phyloP scores from a whole-genome alignment of 1,139 yeast species.

The Yamadazyma trypodendri region DNA sequence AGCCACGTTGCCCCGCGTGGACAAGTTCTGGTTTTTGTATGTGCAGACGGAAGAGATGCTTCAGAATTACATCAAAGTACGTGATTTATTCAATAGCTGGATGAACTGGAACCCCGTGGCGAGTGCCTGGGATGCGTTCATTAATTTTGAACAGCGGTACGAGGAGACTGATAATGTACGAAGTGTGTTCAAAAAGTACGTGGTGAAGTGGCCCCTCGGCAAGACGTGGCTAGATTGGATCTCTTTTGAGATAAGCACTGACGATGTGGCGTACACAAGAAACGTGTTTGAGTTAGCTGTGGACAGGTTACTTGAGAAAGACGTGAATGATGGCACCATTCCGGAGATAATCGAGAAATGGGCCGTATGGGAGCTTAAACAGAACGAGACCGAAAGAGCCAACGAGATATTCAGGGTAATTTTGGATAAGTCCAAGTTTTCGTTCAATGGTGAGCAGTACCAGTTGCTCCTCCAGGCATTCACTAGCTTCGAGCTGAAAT shows the following conservation, averaged over 20 bases:
- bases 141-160: constrained; percentile 70
- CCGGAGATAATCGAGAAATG: constrained; percentile 42
- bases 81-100: constrained; percentile 80
- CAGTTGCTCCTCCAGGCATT: constrained; percentile 44
- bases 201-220: constrained; percentile 50
- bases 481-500: constrained; percentile 63
- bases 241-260: constrained; percentile 25
- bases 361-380: constrained; percentile 72
- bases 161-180: constrained; percentile 61
- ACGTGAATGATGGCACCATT: constrained; percentile 21
- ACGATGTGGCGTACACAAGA: constrained; percentile 33
- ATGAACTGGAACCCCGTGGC: constrained; percentile 66
- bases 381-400: constrained; percentile 65
- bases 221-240: constrained; percentile 62
- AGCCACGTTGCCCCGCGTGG: constrained; percentile 69
- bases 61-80: constrained; percentile 59
- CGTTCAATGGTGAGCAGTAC: constrained; percentile 44
- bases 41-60: constrained; percentile 81
- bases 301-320: constrained; percentile 44
- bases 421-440: constrained; percentile 24
- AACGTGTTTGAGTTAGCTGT: constrained; percentile 68
- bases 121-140: constrained; percentile 73
- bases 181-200: constrained; percentile 54
- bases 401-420: constrained; percentile 59
- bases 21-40: constrained; percentile 83